Base-by-base conservation (phyloP, 2,329 filamentous ascomycete species). In the Venturia asperata region DNA sequence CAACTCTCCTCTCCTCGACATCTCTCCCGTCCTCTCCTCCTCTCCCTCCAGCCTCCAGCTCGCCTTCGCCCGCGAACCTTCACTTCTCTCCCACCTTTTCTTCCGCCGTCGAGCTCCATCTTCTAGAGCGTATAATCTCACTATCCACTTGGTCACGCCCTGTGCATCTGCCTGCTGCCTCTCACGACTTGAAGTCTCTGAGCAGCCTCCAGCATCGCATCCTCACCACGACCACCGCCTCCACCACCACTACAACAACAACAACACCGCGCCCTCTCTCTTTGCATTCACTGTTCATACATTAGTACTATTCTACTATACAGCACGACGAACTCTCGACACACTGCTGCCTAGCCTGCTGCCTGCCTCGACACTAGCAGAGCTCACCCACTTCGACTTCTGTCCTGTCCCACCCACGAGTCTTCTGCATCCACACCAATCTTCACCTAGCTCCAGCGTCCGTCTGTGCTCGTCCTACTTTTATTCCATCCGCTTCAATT, bases 401-500 rank as follows among this genome's bases (percentile, higher is more conserved):
- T 6, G 61, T 17, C 24, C 61, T 17, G 41, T 63, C 13, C 61
- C 24, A 63, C 61, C 39, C 0, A 30, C 24, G 3, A 15, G 9
- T 39, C 61, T 47, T 63, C 61, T 37, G 15, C 30, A 21, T n/a
- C 52, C 30, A 34, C 52, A 37, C 6, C 52, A 37, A 13, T 37
- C 52, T 39, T 58, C 52, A 58, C 11, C 52, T 15, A 58, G 52
- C 52, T n/a, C 17, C 30, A 37, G 52, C 52, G n/a, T 37, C 30
- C 19, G 15, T 37, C 30, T 58, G 52, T 58, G 60, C 34, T 43
- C 42, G 39, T 61, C 60, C 60, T 1, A n/a, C 21, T 27, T 61
- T 61, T 61, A 61, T 52, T 52, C 39, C 34, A 63, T 63, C 61
- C n/a, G 13, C 60, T 45, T 61, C 42, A 24, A 1, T 27, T 61